A percentile compares a stretch with the other conserved stretches of the same genome.
These are phyloP conservation scores for Ophiostoma himal-ulmi DNA, from an alignment of 2,329 filamentous ascomycete genomes.

Conservation along the genomic window DNA sequence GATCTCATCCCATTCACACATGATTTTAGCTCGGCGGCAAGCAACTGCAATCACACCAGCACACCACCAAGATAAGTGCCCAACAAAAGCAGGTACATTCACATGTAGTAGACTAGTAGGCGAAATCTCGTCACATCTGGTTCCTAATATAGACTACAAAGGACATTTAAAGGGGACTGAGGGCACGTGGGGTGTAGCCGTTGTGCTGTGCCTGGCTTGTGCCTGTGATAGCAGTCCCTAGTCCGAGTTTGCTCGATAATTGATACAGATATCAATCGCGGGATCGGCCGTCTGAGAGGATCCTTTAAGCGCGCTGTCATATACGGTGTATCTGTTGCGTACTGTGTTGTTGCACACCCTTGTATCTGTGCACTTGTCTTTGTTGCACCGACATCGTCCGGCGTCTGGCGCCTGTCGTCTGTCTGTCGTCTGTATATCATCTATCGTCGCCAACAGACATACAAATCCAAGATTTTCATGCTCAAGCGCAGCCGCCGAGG, in stretches of 20 bases:
- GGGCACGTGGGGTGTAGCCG: neutral
- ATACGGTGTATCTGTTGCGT: neutral
- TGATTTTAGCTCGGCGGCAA: neutral
- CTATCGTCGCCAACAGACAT: neutral
- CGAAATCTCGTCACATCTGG: neutral
- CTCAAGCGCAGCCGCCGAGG: conserved; percentile 1
- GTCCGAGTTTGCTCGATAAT: neutral
- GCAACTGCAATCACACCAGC: neutral
- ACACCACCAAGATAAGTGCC: neutral
- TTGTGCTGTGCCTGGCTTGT: conserved; percentile 6
- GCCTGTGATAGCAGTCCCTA: neutral
- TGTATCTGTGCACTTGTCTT: neutral
- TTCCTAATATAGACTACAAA: conserved; percentile 1
- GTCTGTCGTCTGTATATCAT: too few relatives aligned
- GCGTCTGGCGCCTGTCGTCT: neutral
- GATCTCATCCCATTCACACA: neutral
- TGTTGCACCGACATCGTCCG: neutral
- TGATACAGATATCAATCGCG: neutral
- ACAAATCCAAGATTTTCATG: neutral
- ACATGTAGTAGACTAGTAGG: neutral
- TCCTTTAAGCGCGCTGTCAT: conserved; percentile 4
- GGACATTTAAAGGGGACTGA: neutral
- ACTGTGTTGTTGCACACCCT: neutral
- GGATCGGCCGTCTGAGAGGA: neutral
- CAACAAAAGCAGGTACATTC: conserved; percentile 6